Evolutionary conservation across 495 filamentous ascomycete species (phyloP), one percentile per base, ranked within the genome.

Genomic region (Hyaloscypha variabilis): DNA sequence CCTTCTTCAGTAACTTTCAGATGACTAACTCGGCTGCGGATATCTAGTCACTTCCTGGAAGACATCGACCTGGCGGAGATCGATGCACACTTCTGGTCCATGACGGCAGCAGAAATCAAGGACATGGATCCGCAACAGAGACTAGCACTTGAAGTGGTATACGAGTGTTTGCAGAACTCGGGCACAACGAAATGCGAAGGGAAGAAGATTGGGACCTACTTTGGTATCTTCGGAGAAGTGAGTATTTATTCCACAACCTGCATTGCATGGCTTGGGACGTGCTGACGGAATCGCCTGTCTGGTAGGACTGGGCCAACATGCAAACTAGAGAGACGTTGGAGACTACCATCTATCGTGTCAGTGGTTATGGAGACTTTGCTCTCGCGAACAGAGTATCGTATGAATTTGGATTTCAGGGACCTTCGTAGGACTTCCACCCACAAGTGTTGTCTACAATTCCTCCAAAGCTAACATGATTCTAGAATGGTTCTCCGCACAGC

Each of bases 341-440:
- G 3, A 67, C 58, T 5, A 75, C 72, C 8, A 66, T 52, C 19
- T 77, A 78, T 46, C 67, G 5, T 8, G 30, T 26, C 11, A 66
- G 39, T 14, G 79, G 79, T 34, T 75, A 77, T 2, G 82, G 87
- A 62, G 82, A 84, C 42, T 81, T 82, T 30, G 86, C 97, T 64
- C 89, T 89, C 1, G 90, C 92, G 0, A 51, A 87, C 70, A 85
- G 92, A 23, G 81, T 85, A 62, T 79, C 82, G 3, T 78, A 84
- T 56, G 83, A 79, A 67, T 85, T 83, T 63, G 78, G 84, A 67
- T 75, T 85, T 63, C 75, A 81, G 50, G 83, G 85, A 8, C 77
- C n/a, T n/a, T n/a, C n/a, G n/a, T n/a, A n/a, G n/a, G n/a, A n/a
- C n/a, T n/a, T n/a, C n/a, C n/a, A n/a, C n/a, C n/a, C n/a, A n/a